Base-by-base conservation (phyloP, 1,139 yeast genomes). In the Pneumocystis jirovecii region DNA sequence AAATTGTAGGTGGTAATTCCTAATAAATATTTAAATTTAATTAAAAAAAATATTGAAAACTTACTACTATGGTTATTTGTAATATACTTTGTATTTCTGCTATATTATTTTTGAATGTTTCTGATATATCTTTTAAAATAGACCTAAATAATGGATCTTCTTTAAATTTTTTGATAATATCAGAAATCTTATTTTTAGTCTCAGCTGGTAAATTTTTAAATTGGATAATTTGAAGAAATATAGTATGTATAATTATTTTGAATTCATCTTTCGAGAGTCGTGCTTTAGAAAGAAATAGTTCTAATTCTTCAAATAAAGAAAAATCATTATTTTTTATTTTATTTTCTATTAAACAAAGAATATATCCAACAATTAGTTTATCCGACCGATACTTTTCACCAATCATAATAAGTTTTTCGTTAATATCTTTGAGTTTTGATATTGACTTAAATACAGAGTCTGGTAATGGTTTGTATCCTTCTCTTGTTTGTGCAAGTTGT, bases 401-500 rank as follows among this genome's bases (percentile, higher is more conserved):
- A 34, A 66, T 15, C 45, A 37, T 57, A 8, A 63, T 59, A 42
- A 63, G 63, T 35, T 66, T 68, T 4, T 65, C 66, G 12, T 64
- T 66, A 17, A 69, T 68, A 31, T 66, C 65, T 25, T 70, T 71
- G 10, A 64, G 25, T 8, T 50, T 44, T 21, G 39, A 59, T 45
- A 68, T 29, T 12, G 59, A 50, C 15, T 45, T 40, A 35, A 56
- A 62, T 19, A 65, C 62, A 4, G 59, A 61, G 6, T 44, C 29
- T 10, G 68, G 60, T 37, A 68, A 45, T 15, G 65, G 62, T 5
- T 39, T 17, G 19, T 61, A 25, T 10, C 66, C 68, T 12, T 64
- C 65, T 39, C 65, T 63, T 31, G 64, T 59, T 63, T 65, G 68
- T 19, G 59, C 68, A 42, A 77, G 68, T 67, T 77, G 80, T 3